Evolutionary conservation across 2,329 filamentous ascomycete species (phyloP).

Genomic region (Beauveria australis): DNA sequence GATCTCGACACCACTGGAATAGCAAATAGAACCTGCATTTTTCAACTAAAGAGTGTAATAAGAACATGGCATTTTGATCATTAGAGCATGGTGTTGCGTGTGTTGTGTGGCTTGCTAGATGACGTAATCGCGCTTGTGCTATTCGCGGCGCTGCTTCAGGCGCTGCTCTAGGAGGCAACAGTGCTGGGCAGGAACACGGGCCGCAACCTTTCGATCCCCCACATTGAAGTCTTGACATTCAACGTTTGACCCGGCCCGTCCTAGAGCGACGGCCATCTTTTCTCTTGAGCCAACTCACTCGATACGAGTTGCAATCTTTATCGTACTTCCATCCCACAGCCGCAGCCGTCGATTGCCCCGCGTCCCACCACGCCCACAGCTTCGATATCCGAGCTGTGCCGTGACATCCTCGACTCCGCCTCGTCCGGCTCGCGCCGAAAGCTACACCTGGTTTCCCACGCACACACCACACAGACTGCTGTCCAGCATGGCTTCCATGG

Average conservation of each 20-base stretch:
- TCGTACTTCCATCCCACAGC: too few relatives aligned
- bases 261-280: background rate
- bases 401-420: slow-evolving; percentile 6
- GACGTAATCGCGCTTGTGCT: slow-evolving; percentile 4
- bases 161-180: background rate
- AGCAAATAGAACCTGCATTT: slow-evolving; percentile 12
- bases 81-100: background rate
- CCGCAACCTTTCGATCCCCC: background rate
- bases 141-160: background rate
- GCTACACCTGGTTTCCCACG: background rate
- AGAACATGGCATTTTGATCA: too few relatives aligned
- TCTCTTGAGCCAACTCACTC: background rate
- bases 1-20: slow-evolving; percentile 12
- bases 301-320: background rate
- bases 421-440: slow-evolving; percentile 6
- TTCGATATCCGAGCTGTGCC: background rate
- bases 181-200: background rate
- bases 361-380: background rate
- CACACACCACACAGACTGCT: background rate
- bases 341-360: background rate
- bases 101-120: background rate
- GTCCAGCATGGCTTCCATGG: slow-evolving; percentile 3
- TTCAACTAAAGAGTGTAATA: background rate
- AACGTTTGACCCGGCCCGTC: background rate
- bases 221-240: background rate